Conservation (phyloP, 2,329 filamentous ascomycete species). For the Penicillium sp. region DNA sequence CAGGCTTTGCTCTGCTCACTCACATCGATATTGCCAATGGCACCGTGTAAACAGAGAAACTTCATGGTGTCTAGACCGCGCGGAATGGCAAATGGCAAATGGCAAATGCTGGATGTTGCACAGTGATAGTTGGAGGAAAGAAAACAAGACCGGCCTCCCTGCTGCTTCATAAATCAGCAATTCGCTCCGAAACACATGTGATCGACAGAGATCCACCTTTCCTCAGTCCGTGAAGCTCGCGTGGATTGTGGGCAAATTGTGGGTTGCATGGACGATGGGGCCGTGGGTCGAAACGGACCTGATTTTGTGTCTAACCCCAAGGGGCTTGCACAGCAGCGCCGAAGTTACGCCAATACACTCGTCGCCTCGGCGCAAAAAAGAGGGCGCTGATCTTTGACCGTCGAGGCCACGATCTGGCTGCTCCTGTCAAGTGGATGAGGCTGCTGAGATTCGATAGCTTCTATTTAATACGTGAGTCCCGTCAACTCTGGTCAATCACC, state of each 20-base stretch:
- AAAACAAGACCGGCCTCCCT: conserved; percentile 1
- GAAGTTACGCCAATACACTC: conserved; percentile 16
- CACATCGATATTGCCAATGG: conserved; percentile 34
- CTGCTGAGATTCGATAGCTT: not conserved
- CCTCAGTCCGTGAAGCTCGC: conserved; percentile 13
- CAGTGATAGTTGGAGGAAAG: conserved; percentile 4
- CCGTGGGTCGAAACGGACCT: conserved; percentile 13
- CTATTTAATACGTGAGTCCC: conserved; percentile 10
- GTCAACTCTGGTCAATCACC: not conserved
- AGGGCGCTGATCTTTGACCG: conserved; percentile 5
- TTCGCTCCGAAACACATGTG: conserved; percentile 23
- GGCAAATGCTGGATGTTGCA: conserved; percentile 15
- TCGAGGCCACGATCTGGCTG: not conserved
- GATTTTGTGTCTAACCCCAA: conserved; percentile 20
- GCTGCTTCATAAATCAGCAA: conserved; percentile 7
- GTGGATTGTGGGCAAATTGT: conserved; percentile 16
- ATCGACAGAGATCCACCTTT: conserved; percentile 9
- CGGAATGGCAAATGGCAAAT: conserved; percentile 10
- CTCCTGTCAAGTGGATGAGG: too few species aligned
- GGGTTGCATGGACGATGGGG: conserved; percentile 18
- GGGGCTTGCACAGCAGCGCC: conserved; percentile 14
- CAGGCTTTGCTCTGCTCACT: conserved; percentile 4
- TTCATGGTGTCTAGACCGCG: conserved; percentile 23
- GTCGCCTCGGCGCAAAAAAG: conserved; percentile 10
- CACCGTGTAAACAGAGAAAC: conserved; percentile 34